phyloP scores from a whole-genome alignment of 805 yeast genomes.

The Candida jianshihensis region DNA sequence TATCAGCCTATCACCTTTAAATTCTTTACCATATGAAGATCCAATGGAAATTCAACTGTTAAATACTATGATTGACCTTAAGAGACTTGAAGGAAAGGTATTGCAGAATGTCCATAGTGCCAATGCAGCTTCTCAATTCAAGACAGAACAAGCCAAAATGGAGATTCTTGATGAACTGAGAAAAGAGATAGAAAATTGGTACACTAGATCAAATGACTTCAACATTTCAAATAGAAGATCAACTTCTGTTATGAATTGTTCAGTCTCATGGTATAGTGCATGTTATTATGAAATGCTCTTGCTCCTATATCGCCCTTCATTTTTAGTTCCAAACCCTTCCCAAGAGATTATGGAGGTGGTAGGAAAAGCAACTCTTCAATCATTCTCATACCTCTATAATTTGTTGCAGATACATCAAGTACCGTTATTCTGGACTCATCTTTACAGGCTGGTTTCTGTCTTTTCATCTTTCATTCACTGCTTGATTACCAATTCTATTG shows the following conservation, averaged over 20 bases:
- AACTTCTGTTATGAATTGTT: conserved; percentile 4
- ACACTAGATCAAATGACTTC: conserved; percentile 13
- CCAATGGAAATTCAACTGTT: conserved; percentile 33
- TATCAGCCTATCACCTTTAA: conserved; percentile 38
- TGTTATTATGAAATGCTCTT: conserved; percentile 39
- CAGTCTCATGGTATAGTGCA: conserved; percentile 28
- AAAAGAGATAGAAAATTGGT: conserved; percentile 30
- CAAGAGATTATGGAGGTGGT: conserved; percentile 30
- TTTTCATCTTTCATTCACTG: conserved; percentile 42
- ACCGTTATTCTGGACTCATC: conserved; percentile 45
- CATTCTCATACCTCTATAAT: conserved; percentile 35
- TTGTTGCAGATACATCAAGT: conserved; percentile 36
- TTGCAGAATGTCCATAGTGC: conserved; percentile 40
- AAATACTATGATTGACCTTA: conserved; percentile 34
- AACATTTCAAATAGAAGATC: conserved; percentile 12
- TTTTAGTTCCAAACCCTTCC: conserved; percentile 37
- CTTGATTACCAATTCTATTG: conserved; percentile 39
- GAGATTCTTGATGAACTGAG: conserved; percentile 7
- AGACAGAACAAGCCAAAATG: conserved; percentile 5
- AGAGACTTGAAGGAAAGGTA: conserved; percentile 41
- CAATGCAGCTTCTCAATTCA: conserved; percentile 24
- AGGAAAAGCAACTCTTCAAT: conserved; percentile 37
- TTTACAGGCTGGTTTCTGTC: conserved; percentile 38
- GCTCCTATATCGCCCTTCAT: conserved; percentile 41
- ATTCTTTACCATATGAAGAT: conserved; percentile 33